These are phyloP conservation scores for Amesomyces nigricolor DNA, from an alignment of 2,329 filamentous ascomycete species.

Conservation along the genomic window DNA sequence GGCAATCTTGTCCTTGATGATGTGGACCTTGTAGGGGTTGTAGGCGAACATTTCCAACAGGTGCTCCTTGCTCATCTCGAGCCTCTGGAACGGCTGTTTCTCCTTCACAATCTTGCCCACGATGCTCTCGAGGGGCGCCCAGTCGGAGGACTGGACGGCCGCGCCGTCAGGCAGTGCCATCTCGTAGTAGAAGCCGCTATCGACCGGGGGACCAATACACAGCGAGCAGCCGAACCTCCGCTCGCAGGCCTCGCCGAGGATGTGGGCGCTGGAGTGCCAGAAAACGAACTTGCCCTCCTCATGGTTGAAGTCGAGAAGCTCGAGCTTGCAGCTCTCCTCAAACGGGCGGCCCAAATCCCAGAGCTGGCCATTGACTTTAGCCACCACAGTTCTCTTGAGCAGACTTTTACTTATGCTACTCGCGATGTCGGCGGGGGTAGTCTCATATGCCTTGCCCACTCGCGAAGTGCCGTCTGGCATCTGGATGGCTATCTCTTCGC, in stretches of 20 bases:
- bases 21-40: conserved; percentile 98
- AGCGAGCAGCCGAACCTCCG: conserved; percentile 71
- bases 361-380: conserved; percentile 75
- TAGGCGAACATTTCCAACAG: conserved; percentile 94
- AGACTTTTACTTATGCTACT: conserved; percentile 78
- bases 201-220: conserved; percentile 89
- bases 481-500: conserved; percentile 67
- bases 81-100: conserved; percentile 88
- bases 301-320: conserved; percentile 73
- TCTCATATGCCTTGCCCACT: conserved; percentile 81
- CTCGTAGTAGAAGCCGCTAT: conserved; percentile 62
- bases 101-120: conserved; percentile 87
- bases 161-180: conserved; percentile 74
- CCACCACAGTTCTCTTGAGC: conserved; percentile 80
- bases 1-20: conserved; percentile 87
- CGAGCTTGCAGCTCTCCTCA: conserved; percentile 79
- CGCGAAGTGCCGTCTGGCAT: conserved; percentile 66
- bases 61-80: conserved; percentile 81
- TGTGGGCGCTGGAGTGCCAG: conserved; percentile 95
- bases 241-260: conserved; percentile 92
- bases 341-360: conserved; percentile 93
- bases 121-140: conserved; percentile 76
- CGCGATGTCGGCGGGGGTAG: conserved; percentile 73
- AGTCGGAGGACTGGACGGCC: conserved; percentile 69
- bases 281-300: conserved; percentile 84